phyloP scores from a whole-genome alignment of 2,329 filamentous ascomycete species.

The Diaporthe caulivora region DNA sequence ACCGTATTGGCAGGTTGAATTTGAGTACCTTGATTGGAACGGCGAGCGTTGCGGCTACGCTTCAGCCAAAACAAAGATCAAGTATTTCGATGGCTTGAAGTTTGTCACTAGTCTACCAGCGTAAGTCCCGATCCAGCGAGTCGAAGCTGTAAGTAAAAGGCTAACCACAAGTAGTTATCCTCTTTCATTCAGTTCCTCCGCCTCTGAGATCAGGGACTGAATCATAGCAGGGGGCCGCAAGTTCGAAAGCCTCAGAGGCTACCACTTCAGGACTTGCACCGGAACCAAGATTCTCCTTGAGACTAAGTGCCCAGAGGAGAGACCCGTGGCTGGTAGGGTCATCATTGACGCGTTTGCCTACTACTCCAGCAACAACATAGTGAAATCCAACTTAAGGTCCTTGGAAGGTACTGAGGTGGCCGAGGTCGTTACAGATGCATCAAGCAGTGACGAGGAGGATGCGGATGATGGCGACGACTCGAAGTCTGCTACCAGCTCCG shows the following conservation, averaged over 20 bases:
- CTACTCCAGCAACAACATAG: slow-evolving; percentile 47
- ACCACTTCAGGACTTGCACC: slow-evolving; percentile 47
- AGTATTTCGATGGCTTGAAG: slow-evolving; percentile 45
- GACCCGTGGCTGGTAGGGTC: slow-evolving; percentile 48
- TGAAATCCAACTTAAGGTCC: slow-evolving; percentile 46
- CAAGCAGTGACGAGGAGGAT: neutral
- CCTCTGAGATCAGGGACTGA: slow-evolving; percentile 43
- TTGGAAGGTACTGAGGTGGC: slow-evolving; percentile 36
- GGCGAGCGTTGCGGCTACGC: slow-evolving; percentile 48
- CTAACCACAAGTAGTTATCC: slow-evolving; percentile 43
- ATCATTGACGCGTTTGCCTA: slow-evolving; percentile 53
- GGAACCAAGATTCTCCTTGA: slow-evolving; percentile 48
- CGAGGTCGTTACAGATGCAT: slow-evolving; percentile 11
- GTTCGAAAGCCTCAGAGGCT: slow-evolving; percentile 50
- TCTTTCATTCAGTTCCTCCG: slow-evolving; percentile 44
- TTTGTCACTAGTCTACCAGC: slow-evolving; percentile 46
- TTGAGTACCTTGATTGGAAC: slow-evolving; percentile 54
- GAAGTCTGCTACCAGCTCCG: neutral
- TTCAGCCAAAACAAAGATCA: slow-evolving; percentile 44
- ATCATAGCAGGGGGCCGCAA: slow-evolving; percentile 49
- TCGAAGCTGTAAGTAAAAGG: neutral
- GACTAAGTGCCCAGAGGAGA: slow-evolving; percentile 43
- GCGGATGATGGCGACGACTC: slow-evolving; percentile 23
- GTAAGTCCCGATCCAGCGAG: neutral
- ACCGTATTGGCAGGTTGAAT: slow-evolving; percentile 45